phyloP scores from a whole-genome alignment of 2,329 filamentous ascomycete genomes.

The Diaporthe humulicola region DNA sequence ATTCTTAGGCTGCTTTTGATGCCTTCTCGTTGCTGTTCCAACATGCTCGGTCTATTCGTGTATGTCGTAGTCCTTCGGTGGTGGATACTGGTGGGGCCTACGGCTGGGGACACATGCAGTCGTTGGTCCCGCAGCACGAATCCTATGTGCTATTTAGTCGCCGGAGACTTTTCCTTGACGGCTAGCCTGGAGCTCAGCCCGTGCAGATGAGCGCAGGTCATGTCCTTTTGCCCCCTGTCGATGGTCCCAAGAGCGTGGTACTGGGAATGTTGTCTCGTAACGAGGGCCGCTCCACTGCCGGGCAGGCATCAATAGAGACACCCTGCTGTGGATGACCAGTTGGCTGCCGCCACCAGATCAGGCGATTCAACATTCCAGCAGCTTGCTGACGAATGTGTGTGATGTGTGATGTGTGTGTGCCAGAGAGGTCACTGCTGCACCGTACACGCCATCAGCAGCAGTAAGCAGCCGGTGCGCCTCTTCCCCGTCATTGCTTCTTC shows the following conservation, averaged over 20 bases:
- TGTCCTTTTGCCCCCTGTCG: conserved; percentile 17
- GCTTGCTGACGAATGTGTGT: conserved; percentile 20
- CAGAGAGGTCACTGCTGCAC: not conserved
- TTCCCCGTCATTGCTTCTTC: not conserved
- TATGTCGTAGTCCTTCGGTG: conserved; percentile 12
- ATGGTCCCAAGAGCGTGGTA: conserved; percentile 22
- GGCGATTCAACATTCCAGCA: conserved; percentile 9
- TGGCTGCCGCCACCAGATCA: conserved; percentile 1
- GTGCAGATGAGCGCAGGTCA: conserved; percentile 13
- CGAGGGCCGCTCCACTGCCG: conserved; percentile 13
- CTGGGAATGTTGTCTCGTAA: conserved; percentile 27
- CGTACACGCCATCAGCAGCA: not conserved
- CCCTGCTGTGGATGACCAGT: conserved; percentile 1
- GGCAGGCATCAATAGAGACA: conserved; percentile 14
- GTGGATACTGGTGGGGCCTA: conserved; percentile 19
- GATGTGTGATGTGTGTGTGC: conserved; percentile 1
- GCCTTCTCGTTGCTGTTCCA: conserved; percentile 14
- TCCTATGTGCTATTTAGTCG: conserved; percentile 16
- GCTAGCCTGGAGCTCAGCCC: conserved; percentile 13
- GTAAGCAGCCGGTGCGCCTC: not conserved
- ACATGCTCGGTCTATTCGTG: conserved; percentile 14
- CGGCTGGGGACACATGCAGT: conserved; percentile 19
- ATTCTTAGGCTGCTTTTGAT: conserved; percentile 17
- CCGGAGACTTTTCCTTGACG: conserved; percentile 6
- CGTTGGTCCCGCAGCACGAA: conserved; percentile 28